Evolutionary conservation across 108 stramenopile genomes (phyloP), one percentile per base, ranked within the genome.

Genomic region (Seminavis robusta): DNA sequence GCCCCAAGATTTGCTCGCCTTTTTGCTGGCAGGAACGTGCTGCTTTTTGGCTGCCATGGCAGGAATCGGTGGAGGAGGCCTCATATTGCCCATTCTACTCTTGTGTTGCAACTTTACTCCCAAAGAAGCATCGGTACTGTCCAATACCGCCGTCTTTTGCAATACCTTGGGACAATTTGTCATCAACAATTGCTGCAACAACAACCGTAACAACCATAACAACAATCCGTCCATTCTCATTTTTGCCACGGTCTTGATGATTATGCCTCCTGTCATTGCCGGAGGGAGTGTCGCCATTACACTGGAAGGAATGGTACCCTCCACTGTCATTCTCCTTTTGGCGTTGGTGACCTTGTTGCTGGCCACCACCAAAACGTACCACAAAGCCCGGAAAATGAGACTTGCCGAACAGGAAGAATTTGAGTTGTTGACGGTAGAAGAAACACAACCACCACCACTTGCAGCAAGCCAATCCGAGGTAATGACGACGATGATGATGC

Each of bases 31-130:
- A n/a, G n/a, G n/a, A n/a, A n/a, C n/a, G n/a, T n/a, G n/a, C n/a
- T n/a, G n/a, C n/a, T n/a, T n/a, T n/a, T n/a, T n/a, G n/a, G n/a
- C n/a, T n/a, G n/a, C n/a, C n/a, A n/a, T n/a, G n/a, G n/a, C n/a
- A n/a, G n/a, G n/a, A n/a, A n/a, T n/a, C n/a, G n/a, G n/a, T n/a
- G n/a, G n/a, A n/a, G n/a, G n/a, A n/a, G n/a, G n/a, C n/a, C n/a
- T n/a, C n/a, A n/a, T n/a, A n/a, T n/a, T n/a, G n/a, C n/a, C n/a
- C n/a, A n/a, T n/a, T n/a, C n/a, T n/a, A n/a, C n/a, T n/a, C n/a
- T n/a, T n/a, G n/a, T n/a, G n/a, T n/a, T n/a, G n/a, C n/a, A 40
- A 40, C 39, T 40, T 40, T 5, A 40, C 39, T 19, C 39, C 39
- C 20, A 40, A 40, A 5, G 39, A 40, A 19, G 39, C 39, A 5